Base-by-base conservation (phyloP, 495 filamentous ascomycete species). In the Penicillium crystallinum region DNA sequence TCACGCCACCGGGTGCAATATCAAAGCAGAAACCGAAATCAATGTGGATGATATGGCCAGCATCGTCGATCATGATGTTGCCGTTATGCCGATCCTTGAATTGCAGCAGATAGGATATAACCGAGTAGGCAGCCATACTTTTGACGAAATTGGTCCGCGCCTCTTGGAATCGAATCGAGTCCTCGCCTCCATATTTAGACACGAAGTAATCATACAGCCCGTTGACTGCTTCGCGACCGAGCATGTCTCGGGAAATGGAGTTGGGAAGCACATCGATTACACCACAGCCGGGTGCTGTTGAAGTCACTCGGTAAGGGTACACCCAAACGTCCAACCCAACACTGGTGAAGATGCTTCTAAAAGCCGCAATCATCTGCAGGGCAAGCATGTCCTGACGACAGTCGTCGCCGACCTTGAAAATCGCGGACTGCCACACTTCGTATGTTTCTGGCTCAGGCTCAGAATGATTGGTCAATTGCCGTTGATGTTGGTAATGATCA, bases 21-120 rank as follows among this genome's bases (percentile, higher is more conserved):
- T 99, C 95, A 68, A 99, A 97, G 70, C 92, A 97, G 77, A 99
- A 99, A 17, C 95, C 95, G 61, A 99, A 99, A 71, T 99, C 93
- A 66, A 99, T 96, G 70, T 99, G 95, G 17, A 99, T 84, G 64
- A 99, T 96, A 70, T 97, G 93, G 5, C 95, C 95, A 2, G 86
- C 88, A 61, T 96, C 91, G 63, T 97, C 90, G 36, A 99, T 81
- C 95, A 99, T 97, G 74, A 99, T 97, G 71, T 99, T 99, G 36
- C 95, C 95, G 66, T 99, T 99, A 70, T 99, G 95, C 5, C 95
- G 83, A 68, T 99, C 95, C 69, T 99, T 99, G 83, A 99, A 96
- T 63, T 99, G 95, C 23, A 99, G 75, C 7, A 99, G 77, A 69
- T 95, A 97, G 0, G 90, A 93, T 46, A 97, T 97, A 52, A 97